Evolutionary conservation across 345 rosid genomes (phyloP), one percentile per base, ranked within the genome.

Genomic region (Murraya koenigii): DNA sequence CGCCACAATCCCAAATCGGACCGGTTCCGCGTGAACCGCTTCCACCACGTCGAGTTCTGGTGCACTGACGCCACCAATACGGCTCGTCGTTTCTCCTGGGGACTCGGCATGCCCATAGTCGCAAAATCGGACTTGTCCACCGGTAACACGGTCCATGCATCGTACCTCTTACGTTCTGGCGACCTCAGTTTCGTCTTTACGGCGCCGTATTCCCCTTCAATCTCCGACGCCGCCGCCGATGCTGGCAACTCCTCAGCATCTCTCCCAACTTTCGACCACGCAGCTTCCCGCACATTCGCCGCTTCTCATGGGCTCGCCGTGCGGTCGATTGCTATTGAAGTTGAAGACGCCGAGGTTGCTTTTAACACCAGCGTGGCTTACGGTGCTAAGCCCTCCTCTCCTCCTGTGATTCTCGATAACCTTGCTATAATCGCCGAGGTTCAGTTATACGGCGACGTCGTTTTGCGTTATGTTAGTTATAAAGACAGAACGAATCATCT

Each of bases 11-110:
- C 95, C 7, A 85, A 86, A 47, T 93, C 97, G 28, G 97, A 95
- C 49, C 90, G 89, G 22, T 93, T 95, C 83, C 74, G 62, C 30
- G 92, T 93, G 17, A 88, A 81, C 54, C 85, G 91, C 3, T 95
- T 95, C 86, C 97, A 95, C 86, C 97, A 95, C 77, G 77, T 95
- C 38, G 98, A 93, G 80, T 93, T 93, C 88, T 95, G 98, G 98
- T 93, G 92, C 85, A 67, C 82, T 75, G 98, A 95, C 69, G 95
- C 98, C 69, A 89, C 96, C 81, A 95, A 95, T 82, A 66, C 86
- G 67, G 79, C 95, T 8, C 92, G 91, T 52, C 96, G 98, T 47
- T 95, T 95, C 88, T 89, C 97, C 0, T 95, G 97, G 97, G 99
- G 94, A 4, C 92, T 95, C 36, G 99, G 98, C 38, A 93, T 93